Evolutionary conservation across 257 asterid species (phyloP).

Genomic region (Parsonsia alboflavescens): DNA sequence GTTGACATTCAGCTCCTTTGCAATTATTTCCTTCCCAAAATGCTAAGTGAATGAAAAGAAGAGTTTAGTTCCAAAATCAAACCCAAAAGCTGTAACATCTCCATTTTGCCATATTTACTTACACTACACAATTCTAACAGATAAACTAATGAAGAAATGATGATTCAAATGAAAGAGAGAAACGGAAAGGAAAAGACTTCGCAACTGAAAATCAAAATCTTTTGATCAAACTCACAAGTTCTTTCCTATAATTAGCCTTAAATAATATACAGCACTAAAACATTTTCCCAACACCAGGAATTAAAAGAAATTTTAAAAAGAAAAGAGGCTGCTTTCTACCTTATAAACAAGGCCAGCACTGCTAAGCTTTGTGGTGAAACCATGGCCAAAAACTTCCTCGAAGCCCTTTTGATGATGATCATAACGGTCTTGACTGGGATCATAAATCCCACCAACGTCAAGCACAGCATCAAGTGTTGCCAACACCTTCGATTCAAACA

Average conservation of each 20-base stretch:
- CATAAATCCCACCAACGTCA: slow-evolving; percentile 89
- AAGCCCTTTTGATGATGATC: slow-evolving; percentile 95
- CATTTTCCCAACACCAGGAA: background rate
- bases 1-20: slow-evolving; percentile 75
- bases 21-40: slow-evolving; percentile 85
- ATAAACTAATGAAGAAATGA: background rate
- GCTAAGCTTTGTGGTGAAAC: slow-evolving; percentile 77
- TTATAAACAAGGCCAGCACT: slow-evolving; percentile 96
- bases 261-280: background rate
- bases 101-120: background rate
- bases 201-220: background rate
- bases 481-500: slow-evolving; percentile 50
- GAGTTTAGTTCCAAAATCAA: slow-evolving; percentile 6
- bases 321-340: slow-evolving; percentile 29
- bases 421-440: slow-evolving; percentile 56
- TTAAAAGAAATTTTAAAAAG: background rate
- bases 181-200: background rate
- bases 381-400: slow-evolving; percentile 79
- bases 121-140: background rate
- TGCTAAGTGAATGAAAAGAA: slow-evolving; percentile 45
- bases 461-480: slow-evolving; percentile 85
- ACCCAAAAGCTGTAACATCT: background rate
- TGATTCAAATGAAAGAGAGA: background rate
- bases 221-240: background rate
- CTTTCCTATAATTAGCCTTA: background rate